Conservation (phyloP, 2,329 filamentous ascomycete species). For the Colletotrichum costaricense region DNA sequence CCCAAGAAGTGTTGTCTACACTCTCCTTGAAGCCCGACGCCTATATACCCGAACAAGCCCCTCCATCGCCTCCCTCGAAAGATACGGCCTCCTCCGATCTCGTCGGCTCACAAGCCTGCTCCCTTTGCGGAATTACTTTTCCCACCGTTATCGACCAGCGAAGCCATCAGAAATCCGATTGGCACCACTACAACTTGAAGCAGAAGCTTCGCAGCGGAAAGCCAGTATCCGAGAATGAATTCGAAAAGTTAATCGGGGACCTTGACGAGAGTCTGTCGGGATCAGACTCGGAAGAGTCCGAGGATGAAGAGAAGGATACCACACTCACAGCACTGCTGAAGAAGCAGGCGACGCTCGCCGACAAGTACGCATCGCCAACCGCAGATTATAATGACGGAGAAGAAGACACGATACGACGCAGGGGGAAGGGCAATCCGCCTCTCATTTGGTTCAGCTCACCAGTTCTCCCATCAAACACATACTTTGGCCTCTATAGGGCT, state of each 20-base stretch:
- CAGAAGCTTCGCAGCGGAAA: slow-evolving; percentile 82
- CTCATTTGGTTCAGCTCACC: slow-evolving; percentile 88
- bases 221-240: slow-evolving; percentile 82
- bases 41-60: slow-evolving; percentile 38
- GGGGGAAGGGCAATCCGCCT: slow-evolving; percentile 65
- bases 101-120: slow-evolving; percentile 79
- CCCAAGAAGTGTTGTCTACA: slow-evolving; percentile 76
- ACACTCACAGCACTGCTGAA: slow-evolving; percentile 82
- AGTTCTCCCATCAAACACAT: slow-evolving; percentile 79
- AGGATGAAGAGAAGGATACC: slow-evolving; percentile 77
- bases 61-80: slow-evolving; percentile 36
- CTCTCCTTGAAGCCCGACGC: slow-evolving; percentile 62
- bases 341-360: slow-evolving; percentile 81
- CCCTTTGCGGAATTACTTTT: slow-evolving; percentile 81
- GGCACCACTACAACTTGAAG: slow-evolving; percentile 95
- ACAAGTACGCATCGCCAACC: slow-evolving; percentile 51
- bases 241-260: slow-evolving; percentile 85
- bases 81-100: slow-evolving; percentile 46
- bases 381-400: slow-evolving; percentile 62
- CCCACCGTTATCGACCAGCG: slow-evolving; percentile 82
- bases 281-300: slow-evolving; percentile 79
- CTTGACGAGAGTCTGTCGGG: slow-evolving; percentile 94
- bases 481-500: slow-evolving; percentile 86
- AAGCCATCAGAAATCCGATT: slow-evolving; percentile 87
- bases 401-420: slow-evolving; percentile 54